Evolutionary conservation across 495 filamentous ascomycete genomes (phyloP).

Genomic region (Xylaria intraflava): DNA sequence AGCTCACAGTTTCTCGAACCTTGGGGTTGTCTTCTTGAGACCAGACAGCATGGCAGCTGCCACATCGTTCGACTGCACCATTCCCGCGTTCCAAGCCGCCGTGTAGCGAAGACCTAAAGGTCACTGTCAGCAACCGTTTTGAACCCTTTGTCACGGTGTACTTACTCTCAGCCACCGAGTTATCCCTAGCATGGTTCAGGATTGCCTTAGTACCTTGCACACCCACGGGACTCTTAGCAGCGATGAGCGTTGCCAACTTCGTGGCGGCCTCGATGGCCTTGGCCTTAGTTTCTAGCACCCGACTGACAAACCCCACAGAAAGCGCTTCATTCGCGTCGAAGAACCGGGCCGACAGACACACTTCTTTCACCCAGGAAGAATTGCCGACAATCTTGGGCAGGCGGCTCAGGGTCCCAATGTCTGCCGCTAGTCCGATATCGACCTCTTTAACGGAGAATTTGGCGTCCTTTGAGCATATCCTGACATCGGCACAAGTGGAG

Average conservation of each 20-base stretch:
- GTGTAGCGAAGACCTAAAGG: slow-evolving; percentile 71
- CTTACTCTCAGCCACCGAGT: slow-evolving; percentile 68
- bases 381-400: slow-evolving; percentile 78
- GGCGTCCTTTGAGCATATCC: slow-evolving; percentile 58
- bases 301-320: slow-evolving; percentile 75
- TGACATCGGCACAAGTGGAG: slow-evolving; percentile 68
- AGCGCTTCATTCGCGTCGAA: slow-evolving; percentile 77
- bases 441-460: slow-evolving; percentile 86
- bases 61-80: slow-evolving; percentile 77
- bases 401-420: slow-evolving; percentile 81
- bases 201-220: slow-evolving; percentile 92
- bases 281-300: slow-evolving; percentile 61
- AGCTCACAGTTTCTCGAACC: slow-evolving; percentile 75
- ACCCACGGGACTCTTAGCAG: slow-evolving; percentile 81
- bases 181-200: slow-evolving; percentile 78
- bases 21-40: slow-evolving; percentile 70
- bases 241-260: slow-evolving; percentile 60
- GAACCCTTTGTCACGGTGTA: slow-evolving; percentile 6
- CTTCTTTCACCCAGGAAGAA: slow-evolving; percentile 85
- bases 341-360: slow-evolving; percentile 67
- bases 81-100: slow-evolving; percentile 75
- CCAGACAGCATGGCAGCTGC: slow-evolving; percentile 65
- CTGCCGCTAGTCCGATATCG: slow-evolving; percentile 89
- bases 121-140: slow-evolving; percentile 10
- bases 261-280: slow-evolving; percentile 56